Percentiles rank a stretch among this genome's conserved stretches.
phyloP scores from a whole-genome alignment of 768 basidiomycete genomes.

The Cystobasidiopsis lactophilus region DNA sequence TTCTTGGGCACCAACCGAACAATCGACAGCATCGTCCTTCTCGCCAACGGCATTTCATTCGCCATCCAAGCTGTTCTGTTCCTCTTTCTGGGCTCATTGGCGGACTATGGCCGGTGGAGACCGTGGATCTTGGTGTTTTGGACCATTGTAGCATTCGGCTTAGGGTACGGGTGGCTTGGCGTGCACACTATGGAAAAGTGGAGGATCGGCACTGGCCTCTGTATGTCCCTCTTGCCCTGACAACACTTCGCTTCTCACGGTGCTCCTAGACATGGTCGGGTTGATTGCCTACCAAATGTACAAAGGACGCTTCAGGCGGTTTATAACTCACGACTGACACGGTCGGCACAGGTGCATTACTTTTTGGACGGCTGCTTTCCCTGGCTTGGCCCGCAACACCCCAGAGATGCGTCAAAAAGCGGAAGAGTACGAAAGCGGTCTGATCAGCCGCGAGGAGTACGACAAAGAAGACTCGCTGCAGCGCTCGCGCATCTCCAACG shows the following conservation, averaged over 20 bases:
- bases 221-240: conserved; percentile 21
- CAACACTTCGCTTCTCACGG: conserved; percentile 15
- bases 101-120: conserved; percentile 23
- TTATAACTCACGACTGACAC: too few species aligned
- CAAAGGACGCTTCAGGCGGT: too few species aligned
- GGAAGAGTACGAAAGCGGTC: conserved; percentile 16
- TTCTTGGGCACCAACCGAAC: too few species aligned
- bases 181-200: conserved; percentile 10
- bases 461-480: conserved; percentile 19
- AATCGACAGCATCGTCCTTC: conserved; percentile 19
- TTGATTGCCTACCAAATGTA: conserved; percentile 2
- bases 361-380: too few species aligned
- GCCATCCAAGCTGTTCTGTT: conserved; percentile 21
- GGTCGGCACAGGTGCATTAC: too few species aligned
- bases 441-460: conserved; percentile 9
- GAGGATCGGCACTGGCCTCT: conserved; percentile 20
- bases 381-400: conserved; percentile 22
- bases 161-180: conserved; percentile 23
- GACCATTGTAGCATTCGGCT: conserved; percentile 19
- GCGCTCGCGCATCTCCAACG: conserved; percentile 22
- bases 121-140: conserved; percentile 22
- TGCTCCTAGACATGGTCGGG: too few species aligned
- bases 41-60: conserved; percentile 23
- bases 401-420: conserved; percentile 22
- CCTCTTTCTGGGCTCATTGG: conserved; percentile 21